Base-by-base conservation (phyloP, 2,329 filamentous ascomycete genomes). In the Raffaelea ambrosiae region DNA sequence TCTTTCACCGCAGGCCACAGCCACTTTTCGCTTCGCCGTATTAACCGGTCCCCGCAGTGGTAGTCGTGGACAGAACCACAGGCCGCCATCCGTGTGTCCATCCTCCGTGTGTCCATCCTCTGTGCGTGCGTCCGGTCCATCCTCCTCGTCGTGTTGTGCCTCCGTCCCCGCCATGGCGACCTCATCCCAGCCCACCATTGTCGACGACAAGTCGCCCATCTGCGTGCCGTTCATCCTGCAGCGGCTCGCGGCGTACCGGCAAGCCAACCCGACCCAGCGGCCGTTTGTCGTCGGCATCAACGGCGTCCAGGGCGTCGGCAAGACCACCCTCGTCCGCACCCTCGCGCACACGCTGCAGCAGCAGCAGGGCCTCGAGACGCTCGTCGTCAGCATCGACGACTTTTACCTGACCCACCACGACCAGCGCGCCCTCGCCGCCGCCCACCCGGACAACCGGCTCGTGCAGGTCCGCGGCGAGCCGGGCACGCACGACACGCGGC, bases 221-320 rank as follows among this genome's bases (percentile, higher is more conserved):
- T 88, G 84, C 67, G 78, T 90, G 54, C 83, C 85, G 20, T 93
- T 91, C 63, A 84, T 86, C 50, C 69, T 84, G 20, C 67, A 74
- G n/a, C 73, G 69, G 18, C 65, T 85, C 43, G 55, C 58, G 10
- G 23, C 26, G 3, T 52, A 48, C 47, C 49, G 43, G 39, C 11
- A 45, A 11, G 16, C 26, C 7, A 29, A 29, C 22, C 35, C 36
- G 31, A 19, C 36, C 33, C 49, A 58, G 59, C 76, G 74, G 19
- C 88, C 89, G 23, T 86, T 95, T 64, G 80, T 95, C 62, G 75
- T 96, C 53, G 91, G 89, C 42, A 76, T 97, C 58, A 95, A 94
- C 58, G 91, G 90, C 51, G 81, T 95, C 23, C 91, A 96, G 67
- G 91, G 91, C 51, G 84, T 87, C 35, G 91, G 91, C 56, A 96